Conservation (phyloP, 345 rosid species). For the Cardamine resedifolia region DNA sequence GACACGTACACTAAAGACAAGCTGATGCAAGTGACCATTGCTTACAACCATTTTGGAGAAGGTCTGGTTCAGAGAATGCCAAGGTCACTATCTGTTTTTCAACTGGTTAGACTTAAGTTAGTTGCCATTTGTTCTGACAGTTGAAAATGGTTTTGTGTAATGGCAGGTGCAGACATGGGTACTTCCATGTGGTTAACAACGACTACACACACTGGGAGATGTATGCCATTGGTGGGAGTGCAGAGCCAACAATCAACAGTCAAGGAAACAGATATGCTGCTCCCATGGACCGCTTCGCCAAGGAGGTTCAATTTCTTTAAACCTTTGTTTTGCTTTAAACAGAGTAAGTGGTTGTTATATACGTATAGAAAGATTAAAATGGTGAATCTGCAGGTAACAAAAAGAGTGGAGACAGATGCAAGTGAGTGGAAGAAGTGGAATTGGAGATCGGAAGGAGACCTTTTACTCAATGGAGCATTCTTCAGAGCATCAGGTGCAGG, state of each 20-base stretch:
- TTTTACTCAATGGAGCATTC: constrained; percentile 83
- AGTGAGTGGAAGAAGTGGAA: constrained; percentile 73
- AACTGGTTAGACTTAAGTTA: not conserved
- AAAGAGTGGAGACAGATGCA: constrained; percentile 68
- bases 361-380: constrained; percentile 6
- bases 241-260: constrained; percentile 88
- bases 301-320: constrained; percentile 55
- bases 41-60: constrained; percentile 92
- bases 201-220: constrained; percentile 98
- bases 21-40: constrained; percentile 91
- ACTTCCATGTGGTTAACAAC: constrained; percentile 94
- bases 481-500: constrained; percentile 85
- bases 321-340: not conserved
- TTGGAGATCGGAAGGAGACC: constrained; percentile 93
- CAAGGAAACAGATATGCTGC: constrained; percentile 94
- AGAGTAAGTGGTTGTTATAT: not conserved
- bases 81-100: constrained; percentile 43
- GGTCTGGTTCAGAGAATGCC: constrained; percentile 99
- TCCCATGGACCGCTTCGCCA: constrained; percentile 70
- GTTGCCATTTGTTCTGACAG: not conserved
- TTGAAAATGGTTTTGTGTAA: not conserved
- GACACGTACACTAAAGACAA: constrained; percentile 84
- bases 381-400: constrained; percentile 63
- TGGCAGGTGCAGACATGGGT: constrained; percentile 89
- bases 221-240: constrained; percentile 99